Base-by-base conservation (phyloP, 2,329 filamentous ascomycete genomes). In the Colletotrichum cuscutae region DNA sequence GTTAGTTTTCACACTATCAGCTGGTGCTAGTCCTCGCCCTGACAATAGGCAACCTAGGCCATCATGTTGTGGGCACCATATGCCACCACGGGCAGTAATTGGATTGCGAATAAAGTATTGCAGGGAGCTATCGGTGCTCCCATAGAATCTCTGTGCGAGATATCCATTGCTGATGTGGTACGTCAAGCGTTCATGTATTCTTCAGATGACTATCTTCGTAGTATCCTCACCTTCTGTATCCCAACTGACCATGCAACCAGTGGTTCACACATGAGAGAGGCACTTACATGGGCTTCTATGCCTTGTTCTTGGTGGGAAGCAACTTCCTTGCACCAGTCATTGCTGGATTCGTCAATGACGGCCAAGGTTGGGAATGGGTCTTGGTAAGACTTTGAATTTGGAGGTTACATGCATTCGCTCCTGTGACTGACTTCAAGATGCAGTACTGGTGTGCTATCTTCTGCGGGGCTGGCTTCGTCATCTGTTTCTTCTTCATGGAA, bases 401-500 rank as follows among this genome's bases (percentile, higher is more conserved):
- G 15, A n/a, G 8, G 19, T 22, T 32, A 4, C 3, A 32, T 1
- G n/a, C 13, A 6, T 11, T 28, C 4, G 2, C 26, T 24, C 22
- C 46, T 1, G 9, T 32, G 6, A 5, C 30, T 60, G 22, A 70
- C n/a, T 3, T 22, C 1, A 30, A 1, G 1, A 8, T 24, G 9
- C 2, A 67, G 75, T 85, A 84, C 77, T 83, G 83, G 77, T 81
- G 83, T 4, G 80, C 80, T 4, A 82, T 85, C 32, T 83, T 85
- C 67, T 79, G 80, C 58, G 82, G 75, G 1, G 78, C 75, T 0
- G 80, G 78, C 4, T 80, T 81, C 15, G 53, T 84, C 0, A 81
- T 85, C 32, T 70, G 85, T 0, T 89, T 91, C 77, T 80, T 91
- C 71, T 88, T 91, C 76, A 88, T 90, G 73, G 89, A 91, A 75